phyloP scores from a whole-genome alignment of 2,329 filamentous ascomycete species.

The Colletotrichum sp. region DNA sequence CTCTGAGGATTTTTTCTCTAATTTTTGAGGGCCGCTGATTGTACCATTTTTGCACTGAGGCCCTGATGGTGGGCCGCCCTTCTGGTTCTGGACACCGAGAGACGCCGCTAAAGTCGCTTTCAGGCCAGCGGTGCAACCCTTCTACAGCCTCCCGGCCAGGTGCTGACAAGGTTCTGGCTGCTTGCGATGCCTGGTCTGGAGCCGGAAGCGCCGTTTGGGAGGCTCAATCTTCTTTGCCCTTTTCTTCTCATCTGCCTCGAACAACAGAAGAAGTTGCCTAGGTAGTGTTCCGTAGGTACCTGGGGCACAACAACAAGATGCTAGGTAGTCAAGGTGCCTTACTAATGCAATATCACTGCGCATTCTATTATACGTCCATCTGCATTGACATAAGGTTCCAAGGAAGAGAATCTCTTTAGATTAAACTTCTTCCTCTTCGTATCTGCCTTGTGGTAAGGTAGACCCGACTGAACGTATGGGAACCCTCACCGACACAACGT shows the following conservation, averaged over 20 bases:
- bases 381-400: background rate
- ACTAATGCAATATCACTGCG: background rate
- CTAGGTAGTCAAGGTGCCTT: background rate
- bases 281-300: background rate
- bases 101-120: slow-evolving; percentile 1
- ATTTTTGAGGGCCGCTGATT: background rate
- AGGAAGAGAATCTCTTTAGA: background rate
- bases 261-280: background rate
- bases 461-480: background rate
- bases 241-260: background rate
- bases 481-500: background rate
- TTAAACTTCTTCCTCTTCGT: background rate
- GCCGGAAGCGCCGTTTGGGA: background rate
- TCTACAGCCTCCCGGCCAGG: background rate
- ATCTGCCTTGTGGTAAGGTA: background rate
- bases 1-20: background rate
- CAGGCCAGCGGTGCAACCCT: slow-evolving; percentile 4
- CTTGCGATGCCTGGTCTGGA: background rate
- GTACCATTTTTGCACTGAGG: background rate
- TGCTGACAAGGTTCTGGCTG: slow-evolving; percentile 8
- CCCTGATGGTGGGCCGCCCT: background rate
- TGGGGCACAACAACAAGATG: background rate
- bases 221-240: background rate
- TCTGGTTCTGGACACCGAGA: slow-evolving; percentile 17
- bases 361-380: background rate